Evolutionary conservation across 371 early-diverging fungal genomes (phyloP).

Genomic region (Mortierella sp.): DNA sequence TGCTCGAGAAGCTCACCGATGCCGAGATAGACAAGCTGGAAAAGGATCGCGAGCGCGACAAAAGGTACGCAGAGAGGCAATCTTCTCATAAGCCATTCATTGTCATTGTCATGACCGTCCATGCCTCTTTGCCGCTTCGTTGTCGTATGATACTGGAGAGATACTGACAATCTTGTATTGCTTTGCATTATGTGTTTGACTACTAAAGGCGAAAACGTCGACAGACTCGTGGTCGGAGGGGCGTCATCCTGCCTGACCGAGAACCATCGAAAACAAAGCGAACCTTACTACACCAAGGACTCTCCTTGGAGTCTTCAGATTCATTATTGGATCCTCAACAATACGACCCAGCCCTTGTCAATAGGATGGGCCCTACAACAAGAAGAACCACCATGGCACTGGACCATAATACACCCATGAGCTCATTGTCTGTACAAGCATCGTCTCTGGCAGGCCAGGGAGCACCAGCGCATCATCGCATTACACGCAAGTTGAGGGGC

Average conservation of each 20-base stretch:
- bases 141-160: too few species aligned
- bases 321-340: constrained; percentile 21
- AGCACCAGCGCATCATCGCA: constrained; percentile 20
- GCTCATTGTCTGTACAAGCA: constrained; percentile 4
- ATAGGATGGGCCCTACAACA: constrained; percentile 37
- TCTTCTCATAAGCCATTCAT: too few species aligned
- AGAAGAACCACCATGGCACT: constrained; percentile 42
- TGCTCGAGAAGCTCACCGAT: constrained; percentile 73
- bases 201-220: constrained; percentile 78
- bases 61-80: constrained; percentile 57
- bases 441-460: constrained; percentile 25
- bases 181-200: background rate
- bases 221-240: constrained; percentile 80
- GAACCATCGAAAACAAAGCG: constrained; percentile 68
- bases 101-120: background rate
- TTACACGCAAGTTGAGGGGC: constrained; percentile 43
- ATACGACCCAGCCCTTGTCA: constrained; percentile 13
- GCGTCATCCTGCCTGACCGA: constrained; percentile 75
- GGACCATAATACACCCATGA: constrained; percentile 22
- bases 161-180: background rate
- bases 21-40: constrained; percentile 83
- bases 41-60: constrained; percentile 83
- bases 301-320: constrained; percentile 19
- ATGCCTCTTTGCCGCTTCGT: too few species aligned
- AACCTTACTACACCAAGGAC: constrained; percentile 56